A percentile compares a stretch with the other conserved stretches of the same genome.
Conservation (phyloP, 306 rosid species). For the Myrica gale region DNA sequence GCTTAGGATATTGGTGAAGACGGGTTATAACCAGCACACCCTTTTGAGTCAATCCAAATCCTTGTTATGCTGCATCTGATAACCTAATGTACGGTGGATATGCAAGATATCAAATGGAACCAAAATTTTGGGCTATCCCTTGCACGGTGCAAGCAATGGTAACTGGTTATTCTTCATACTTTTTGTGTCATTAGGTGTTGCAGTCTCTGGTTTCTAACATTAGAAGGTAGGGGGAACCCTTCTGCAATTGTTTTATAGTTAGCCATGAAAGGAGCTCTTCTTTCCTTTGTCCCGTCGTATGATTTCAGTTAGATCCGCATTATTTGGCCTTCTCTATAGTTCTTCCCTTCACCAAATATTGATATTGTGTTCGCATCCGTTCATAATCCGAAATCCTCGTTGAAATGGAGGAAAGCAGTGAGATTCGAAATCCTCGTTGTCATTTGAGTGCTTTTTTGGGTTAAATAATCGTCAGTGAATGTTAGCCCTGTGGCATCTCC, state of each 20-base stretch:
- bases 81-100: background rate
- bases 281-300: background rate
- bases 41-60: background rate
- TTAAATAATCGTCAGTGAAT: background rate
- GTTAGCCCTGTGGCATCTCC: background rate
- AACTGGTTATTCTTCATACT: background rate
- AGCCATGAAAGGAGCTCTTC: background rate
- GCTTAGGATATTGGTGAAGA: background rate
- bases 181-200: background rate
- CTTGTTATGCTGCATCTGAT: conserved; percentile 6
- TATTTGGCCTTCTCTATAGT: background rate
- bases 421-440: background rate
- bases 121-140: background rate
- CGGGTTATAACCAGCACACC: background rate
- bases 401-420: background rate
- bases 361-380: too few relatives aligned
- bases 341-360: too few relatives aligned
- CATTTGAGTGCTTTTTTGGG: too few relatives aligned
- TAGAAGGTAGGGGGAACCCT: conserved; percentile 1
- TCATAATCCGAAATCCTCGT: background rate
- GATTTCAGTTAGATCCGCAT: background rate
- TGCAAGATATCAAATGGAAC: background rate
- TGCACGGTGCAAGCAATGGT: background rate
- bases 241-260: background rate
- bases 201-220: background rate